Conservation (phyloP, 371 early-diverging fungal genomes). For the Rhizopus delemar region DNA sequence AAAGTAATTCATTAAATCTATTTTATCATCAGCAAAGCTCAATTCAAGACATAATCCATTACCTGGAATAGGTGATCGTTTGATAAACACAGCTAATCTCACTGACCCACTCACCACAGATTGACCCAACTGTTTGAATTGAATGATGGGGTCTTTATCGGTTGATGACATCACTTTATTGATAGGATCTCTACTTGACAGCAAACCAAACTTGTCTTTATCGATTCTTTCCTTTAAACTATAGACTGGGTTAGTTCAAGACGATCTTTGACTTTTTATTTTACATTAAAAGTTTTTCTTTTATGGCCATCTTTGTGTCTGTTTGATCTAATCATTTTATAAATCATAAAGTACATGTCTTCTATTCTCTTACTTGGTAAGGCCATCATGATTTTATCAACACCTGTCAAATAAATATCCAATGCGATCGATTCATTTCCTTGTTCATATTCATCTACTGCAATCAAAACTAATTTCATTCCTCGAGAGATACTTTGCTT, state of each 20-base stretch:
- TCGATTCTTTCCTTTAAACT: background rate
- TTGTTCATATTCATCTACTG: constrained; percentile 55
- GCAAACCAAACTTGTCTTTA: background rate
- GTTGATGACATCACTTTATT: background rate
- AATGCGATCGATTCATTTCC: constrained; percentile 53
- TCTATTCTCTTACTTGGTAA: constrained; percentile 46
- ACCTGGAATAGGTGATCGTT: constrained; percentile 69
- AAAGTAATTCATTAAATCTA: constrained; percentile 14
- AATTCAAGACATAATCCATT: constrained; percentile 1
- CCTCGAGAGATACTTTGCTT: constrained; percentile 51
- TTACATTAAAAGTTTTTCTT: constrained; percentile 19
- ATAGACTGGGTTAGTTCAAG: too few relatives aligned
- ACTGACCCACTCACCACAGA: constrained; percentile 52
- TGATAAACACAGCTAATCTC: constrained; percentile 54
- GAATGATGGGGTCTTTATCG: constrained; percentile 23
- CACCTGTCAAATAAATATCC: constrained; percentile 54
- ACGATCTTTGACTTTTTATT: too few relatives aligned
- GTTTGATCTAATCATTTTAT: constrained; percentile 27
- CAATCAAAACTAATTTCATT: constrained; percentile 51
- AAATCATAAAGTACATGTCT: background rate
- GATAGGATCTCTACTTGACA: too few relatives aligned
- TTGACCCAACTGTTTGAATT: constrained; percentile 35
- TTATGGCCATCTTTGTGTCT: constrained; percentile 23
- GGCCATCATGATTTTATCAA: constrained; percentile 56
- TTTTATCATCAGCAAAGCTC: background rate